Base-by-base conservation (phyloP, 2,329 filamentous ascomycete genomes). In the Trichoderma polysporum region DNA sequence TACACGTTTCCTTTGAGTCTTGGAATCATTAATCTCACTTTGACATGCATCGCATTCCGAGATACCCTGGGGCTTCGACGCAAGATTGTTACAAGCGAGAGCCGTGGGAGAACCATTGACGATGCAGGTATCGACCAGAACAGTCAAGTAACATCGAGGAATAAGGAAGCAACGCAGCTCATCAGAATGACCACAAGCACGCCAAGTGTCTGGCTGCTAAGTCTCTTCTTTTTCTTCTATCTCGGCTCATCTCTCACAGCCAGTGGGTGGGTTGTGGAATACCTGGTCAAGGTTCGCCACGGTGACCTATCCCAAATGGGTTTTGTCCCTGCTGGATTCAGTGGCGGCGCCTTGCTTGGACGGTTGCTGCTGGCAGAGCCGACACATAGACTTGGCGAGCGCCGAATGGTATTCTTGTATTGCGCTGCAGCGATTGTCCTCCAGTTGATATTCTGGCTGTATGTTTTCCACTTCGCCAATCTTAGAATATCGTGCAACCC, bases 141-240 rank as follows among this genome's bases (percentile, higher is more conserved):
- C 13, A 59, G 50, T 4, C 52, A 60, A 5, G 35, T 31, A 19
- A 17, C 33, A 29, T 63, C 67, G 1, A 62, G 69, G 41, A 74
- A 74, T 27, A 74, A 75, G 4, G 78, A 75, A 52, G 83, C 83
- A 0, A 71, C 79, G 5, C 68, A 70, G 0, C 76, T 85, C 53
- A 81, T 87, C 58, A 80, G 80, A 37, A 75, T 76, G 8, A 80
- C 84, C 0, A 68, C 87, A 0, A 76, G 72, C 15, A 79, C 75
- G 1, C 82, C 78, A 17, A 80, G 79, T 3, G 77, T 90, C 3
- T 90, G 87, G 85, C 73, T 88, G 0, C 72, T 90, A 2, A 86
- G 86, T 57, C 63, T 88, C 2, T 90, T 88, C 74, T 90, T 86
- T 76, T 90, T 90, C 76, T 88, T 89, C 73, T 85, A 85, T 60